Percentiles rank a stretch among this genome's conserved stretches.
These are phyloP conservation scores for Sphenostylis stenocarpa DNA, from an alignment of 306 rosid species.

Conservation along the genomic window DNA sequence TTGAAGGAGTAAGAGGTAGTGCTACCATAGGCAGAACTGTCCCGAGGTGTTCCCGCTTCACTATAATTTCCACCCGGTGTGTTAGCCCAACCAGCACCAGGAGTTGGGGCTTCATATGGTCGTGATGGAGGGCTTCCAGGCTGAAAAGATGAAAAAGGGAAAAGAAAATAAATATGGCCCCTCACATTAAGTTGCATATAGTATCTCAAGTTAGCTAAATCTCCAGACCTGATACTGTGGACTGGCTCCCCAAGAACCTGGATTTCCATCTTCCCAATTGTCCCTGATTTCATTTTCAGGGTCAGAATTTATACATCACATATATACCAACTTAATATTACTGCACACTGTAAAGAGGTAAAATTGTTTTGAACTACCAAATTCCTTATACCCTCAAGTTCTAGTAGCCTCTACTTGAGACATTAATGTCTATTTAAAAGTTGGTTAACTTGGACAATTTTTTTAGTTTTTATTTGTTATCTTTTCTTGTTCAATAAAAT, in stretches of 20 bases:
- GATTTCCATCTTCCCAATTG: conserved; percentile 98
- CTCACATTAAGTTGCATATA: conserved; percentile 14
- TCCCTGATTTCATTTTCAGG: conserved; percentile 60
- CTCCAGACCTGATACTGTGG: conserved; percentile 89
- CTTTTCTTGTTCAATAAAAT: not conserved
- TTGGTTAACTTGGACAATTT: not conserved
- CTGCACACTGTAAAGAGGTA: not conserved
- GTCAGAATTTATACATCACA: conserved; percentile 31
- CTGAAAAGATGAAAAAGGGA: conserved; percentile 43
- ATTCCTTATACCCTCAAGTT: not conserved
- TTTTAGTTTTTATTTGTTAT: too few relatives aligned
- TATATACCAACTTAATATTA: conserved; percentile 1
- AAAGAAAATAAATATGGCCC: not conserved
- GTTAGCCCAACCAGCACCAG: conserved; percentile 97
- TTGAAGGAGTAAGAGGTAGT: not conserved
- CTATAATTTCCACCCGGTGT: conserved; percentile 91
- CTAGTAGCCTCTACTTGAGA: not conserved
- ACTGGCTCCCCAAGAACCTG: conserved; percentile 93
- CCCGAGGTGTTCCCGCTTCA: conserved; percentile 96
- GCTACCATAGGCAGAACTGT: conserved; percentile 73
- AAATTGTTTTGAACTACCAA: conserved; percentile 1
- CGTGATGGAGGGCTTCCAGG: conserved; percentile 97
- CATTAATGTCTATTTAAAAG: conserved; percentile 2
- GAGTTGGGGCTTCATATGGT: conserved; percentile 95
- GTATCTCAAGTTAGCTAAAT: conserved; percentile 19